Evolutionary conservation across 78 protist species (phyloP).

Genomic region (Polysphondylium violaceum): DNA sequence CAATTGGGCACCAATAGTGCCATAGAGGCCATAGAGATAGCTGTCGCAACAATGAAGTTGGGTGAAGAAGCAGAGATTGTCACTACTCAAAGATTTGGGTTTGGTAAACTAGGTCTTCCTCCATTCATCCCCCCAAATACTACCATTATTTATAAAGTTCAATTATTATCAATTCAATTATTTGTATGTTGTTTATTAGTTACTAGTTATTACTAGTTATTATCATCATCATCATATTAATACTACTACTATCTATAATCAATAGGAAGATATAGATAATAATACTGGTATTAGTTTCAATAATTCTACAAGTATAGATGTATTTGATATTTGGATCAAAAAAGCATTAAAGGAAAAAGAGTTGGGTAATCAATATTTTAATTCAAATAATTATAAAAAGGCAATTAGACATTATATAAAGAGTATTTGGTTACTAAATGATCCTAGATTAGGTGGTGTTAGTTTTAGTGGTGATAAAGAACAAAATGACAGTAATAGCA

Average conservation of each 20-base stretch:
- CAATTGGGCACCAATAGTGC: constrained; percentile 11
- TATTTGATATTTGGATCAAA: constrained; percentile 6
- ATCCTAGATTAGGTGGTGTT: no score
- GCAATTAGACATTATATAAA: constrained; percentile 65
- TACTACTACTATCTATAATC: background rate
- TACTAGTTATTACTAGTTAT: background rate
- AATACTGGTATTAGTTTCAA: background rate
- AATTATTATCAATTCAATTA: constrained; percentile 41
- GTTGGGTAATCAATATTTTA: constrained; percentile 36
- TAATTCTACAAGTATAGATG: background rate
- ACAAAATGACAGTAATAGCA: constrained; percentile 3
- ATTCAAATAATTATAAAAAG: constrained; percentile 4
- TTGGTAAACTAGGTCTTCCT: constrained; percentile 69
- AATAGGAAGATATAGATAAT: no score
- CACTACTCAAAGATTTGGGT: constrained; percentile 48
- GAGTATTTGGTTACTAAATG: constrained; percentile 55
- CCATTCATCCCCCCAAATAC: constrained; percentile 63
- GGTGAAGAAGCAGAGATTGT: constrained; percentile 77
- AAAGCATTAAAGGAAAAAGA: constrained; percentile 55
- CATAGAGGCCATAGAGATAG: constrained; percentile 57
- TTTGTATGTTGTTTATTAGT: background rate
- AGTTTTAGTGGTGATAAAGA: no score
- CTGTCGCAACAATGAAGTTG: constrained; percentile 52
- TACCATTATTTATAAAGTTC: constrained; percentile 55
- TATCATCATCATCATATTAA: background rate